Evolutionary conservation across 768 basidiomycete species (phyloP), one percentile per base, ranked within the genome.

Genomic region (Suillus luteus): DNA sequence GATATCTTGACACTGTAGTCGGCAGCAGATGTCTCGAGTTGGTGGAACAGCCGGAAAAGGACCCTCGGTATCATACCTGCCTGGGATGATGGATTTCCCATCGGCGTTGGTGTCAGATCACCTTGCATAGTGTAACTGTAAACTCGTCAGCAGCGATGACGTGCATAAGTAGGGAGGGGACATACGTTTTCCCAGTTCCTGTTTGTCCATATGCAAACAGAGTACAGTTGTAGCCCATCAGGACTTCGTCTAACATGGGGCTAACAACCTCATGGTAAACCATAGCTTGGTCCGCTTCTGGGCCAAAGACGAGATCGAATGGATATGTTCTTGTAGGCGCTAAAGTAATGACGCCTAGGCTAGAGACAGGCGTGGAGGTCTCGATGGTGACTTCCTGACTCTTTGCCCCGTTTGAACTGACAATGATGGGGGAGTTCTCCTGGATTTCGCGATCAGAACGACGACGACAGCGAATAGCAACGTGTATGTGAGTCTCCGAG

Each of bases 181-280:
- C 93, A 69, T 74, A 97, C 94, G 97, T 99, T 80, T 99, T 99
- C 24, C 97, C 97, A 0, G 97, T 98, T 1, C 97, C 97, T 0
- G 97, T 99, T 76, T 99, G 97, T 2, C 97, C 97, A 73, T 99
- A 99, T 5, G 96, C 96, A 77, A 99, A 98, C 24, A 99, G 81
- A 0, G 94, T 96, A 73, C 96, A 99, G 72, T 99, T 99, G 80
- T 97, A 99, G 6, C 97, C 97, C 75, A 85, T 81, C 44, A 98
- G 77, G n/a, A 98, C 96, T 73, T 99, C 93, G 55, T 93, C 88
- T 59, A 99, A 80, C 85, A 98, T 92, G 0, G 95, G 95, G 66
- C 85, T 85, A 48, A 98, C 96, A 46, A 98, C 96, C 60, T 97
- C 91, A 62, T 93, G 86, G 74, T 96, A 99, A 12, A 99, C 85